Evolutionary conservation across 192 early-diverging fungal species (phyloP).

Genomic region (Coemansia sp.): DNA sequence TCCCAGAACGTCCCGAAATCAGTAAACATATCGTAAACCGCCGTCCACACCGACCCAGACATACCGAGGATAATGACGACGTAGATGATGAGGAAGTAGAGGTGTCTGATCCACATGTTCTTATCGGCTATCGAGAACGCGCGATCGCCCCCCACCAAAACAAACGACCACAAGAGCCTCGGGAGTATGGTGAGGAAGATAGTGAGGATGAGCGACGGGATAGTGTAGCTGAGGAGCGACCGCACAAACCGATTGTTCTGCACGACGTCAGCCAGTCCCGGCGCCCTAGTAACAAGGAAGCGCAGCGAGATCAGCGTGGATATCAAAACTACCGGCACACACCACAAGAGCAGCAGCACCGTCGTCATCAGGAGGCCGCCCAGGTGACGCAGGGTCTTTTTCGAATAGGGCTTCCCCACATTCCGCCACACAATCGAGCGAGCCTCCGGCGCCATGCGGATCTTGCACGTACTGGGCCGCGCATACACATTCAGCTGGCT

Average conservation of each 20-base stretch:
- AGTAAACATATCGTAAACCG: slow-evolving; percentile 63
- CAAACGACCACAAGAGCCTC: slow-evolving; percentile 57
- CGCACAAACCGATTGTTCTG: slow-evolving; percentile 59
- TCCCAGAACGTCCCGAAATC: slow-evolving; percentile 61
- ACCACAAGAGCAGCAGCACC: slow-evolving; percentile 72
- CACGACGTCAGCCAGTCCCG: slow-evolving; percentile 58
- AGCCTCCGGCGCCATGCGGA: slow-evolving; percentile 69
- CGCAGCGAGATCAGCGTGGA: slow-evolving; percentile 67
- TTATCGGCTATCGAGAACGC: slow-evolving; percentile 39
- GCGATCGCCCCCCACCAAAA: slow-evolving; percentile 45
- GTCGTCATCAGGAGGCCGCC: slow-evolving; percentile 58
- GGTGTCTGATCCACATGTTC: slow-evolving; percentile 59
- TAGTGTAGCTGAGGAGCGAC: slow-evolving; percentile 63
- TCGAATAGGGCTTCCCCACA: slow-evolving; percentile 57
- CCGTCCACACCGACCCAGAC: slow-evolving; percentile 62
- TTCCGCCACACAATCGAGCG: slow-evolving; percentile 72
- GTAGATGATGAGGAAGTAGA: slow-evolving; percentile 74
- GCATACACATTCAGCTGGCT: slow-evolving; percentile 64
- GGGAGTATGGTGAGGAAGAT: slow-evolving; percentile 70
- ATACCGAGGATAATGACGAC: slow-evolving; percentile 72
- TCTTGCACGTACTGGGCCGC: slow-evolving; percentile 59
- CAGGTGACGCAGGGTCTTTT: slow-evolving; percentile 57
- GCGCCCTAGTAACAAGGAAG: slow-evolving; percentile 60
- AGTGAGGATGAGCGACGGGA: slow-evolving; percentile 71
- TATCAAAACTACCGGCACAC: slow-evolving; percentile 64